Percentiles rank a stretch among this genome's conserved stretches.
Conservation (phyloP, 306 rosid species). For the Corylus heterophylla region DNA sequence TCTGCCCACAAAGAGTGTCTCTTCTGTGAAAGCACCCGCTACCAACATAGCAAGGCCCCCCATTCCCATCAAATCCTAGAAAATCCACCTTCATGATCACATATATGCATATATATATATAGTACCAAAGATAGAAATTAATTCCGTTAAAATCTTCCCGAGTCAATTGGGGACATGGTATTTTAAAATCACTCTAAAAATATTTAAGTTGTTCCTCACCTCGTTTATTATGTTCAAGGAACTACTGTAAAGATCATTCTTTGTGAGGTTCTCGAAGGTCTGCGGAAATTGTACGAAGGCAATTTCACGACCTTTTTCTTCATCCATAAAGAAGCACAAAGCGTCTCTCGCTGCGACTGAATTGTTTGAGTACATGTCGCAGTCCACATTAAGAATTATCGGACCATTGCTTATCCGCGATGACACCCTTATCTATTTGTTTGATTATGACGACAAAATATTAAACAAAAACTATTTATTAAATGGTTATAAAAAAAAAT, state of each 20-base stretch:
- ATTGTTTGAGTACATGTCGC: constrained; percentile 15
- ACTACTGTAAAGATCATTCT: background rate
- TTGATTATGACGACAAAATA: background rate
- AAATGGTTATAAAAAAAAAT: no score
- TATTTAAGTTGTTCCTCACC: background rate
- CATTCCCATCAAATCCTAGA: constrained; percentile 1
- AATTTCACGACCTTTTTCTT: constrained; percentile 1
- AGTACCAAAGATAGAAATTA: no score
- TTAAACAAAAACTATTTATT: background rate
- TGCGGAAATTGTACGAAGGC: constrained; percentile 1
- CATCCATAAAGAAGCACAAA: constrained; percentile 1
- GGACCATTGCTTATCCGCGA: background rate
- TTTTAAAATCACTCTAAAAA: background rate
- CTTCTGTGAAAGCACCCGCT: background rate
- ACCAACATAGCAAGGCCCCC: background rate
- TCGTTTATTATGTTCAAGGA: background rate
- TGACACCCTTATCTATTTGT: constrained; percentile 13
- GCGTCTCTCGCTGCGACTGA: background rate
- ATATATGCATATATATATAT: no score
- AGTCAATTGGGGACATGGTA: background rate
- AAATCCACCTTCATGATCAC: background rate
- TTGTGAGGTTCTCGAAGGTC: background rate
- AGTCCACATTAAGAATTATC: constrained; percentile 1
- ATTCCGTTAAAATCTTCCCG: background rate
- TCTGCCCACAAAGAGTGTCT: background rate